Base-by-base conservation (phyloP, 2,329 filamentous ascomycete genomes). In the Colletotrichum shisoi region DNA sequence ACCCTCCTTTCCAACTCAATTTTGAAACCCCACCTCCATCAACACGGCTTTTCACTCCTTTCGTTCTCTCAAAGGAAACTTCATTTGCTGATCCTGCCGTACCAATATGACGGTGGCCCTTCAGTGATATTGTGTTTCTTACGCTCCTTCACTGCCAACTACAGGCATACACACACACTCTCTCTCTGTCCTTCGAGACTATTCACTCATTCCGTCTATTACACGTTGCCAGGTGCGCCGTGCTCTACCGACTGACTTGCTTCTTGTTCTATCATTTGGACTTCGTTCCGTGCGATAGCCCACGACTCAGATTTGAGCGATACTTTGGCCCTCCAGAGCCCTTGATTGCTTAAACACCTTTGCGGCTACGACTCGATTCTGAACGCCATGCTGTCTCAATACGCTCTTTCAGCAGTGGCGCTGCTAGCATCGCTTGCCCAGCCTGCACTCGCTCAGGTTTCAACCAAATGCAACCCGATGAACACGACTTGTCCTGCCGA, bases 401-500 rank as follows among this genome's bases (percentile, higher is more conserved):
- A 72, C 51, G 69, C 75, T 51, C 64, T 72, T 57, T 72, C 79
- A 56, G 79, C 79, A 66, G 49, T 77, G 52, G 76, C 76, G 75
- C 79, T 82, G 74, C 71, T 82, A 69, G 79, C 79, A 59, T 75
- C 78, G 63, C 72, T 85, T 64, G 62, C 82, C 11, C 74, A 84
- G 62, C 77, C 85, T 49, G 81, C 82, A 54, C 71, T 83, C 44
- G 93, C 90, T 56, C 94, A 97, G 77, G 93, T 93, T 39, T 87
- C 79, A 63, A 93, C 91, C 8, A 77, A 83, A 48, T 98, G 94
- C 82, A 89, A 96, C 74, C 94, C 94, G 5, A 83, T 90, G 73
- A 85, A 93, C 70, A 78, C 80, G 68, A 87, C 84, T 49, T 96
- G 93, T 76, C 87, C 91, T 1, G 77, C 87, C 46, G 85, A 95